These are phyloP conservation scores for Dothidotthia symphoricarpi DNA, from an alignment of 2,329 filamentous ascomycete species.

Conservation along the genomic window DNA sequence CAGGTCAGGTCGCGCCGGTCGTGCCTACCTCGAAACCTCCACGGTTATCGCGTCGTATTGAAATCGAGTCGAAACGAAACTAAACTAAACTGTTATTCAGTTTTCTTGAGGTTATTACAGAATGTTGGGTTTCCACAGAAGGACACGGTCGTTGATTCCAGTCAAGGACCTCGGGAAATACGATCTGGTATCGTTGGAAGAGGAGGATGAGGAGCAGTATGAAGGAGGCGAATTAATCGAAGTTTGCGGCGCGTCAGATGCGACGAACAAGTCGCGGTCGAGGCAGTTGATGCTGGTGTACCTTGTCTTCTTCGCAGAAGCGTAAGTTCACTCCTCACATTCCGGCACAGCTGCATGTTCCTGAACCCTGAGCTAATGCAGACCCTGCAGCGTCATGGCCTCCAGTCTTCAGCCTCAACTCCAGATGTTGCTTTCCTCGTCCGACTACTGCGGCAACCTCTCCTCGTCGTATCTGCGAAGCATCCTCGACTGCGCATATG, in stretches of 20 bases:
- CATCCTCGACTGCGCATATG: slow-evolving; percentile 51
- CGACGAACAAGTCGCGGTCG: slow-evolving; percentile 23
- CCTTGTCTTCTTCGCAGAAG: slow-evolving; percentile 50
- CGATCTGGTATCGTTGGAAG: slow-evolving; percentile 38
- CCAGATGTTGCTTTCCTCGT: slow-evolving; percentile 47
- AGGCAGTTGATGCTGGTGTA: slow-evolving; percentile 47
- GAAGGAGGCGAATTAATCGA: slow-evolving; percentile 34
- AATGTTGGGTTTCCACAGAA: slow-evolving; percentile 48
- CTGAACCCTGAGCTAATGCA: slow-evolving; percentile 10
- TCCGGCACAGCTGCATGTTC: not conserved
- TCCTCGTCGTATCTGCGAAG: slow-evolving; percentile 49
- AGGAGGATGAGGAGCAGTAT: slow-evolving; percentile 26
- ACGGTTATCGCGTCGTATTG: slow-evolving; percentile 14
- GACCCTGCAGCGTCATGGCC: slow-evolving; percentile 44
- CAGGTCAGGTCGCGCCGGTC: slow-evolving; percentile 29
- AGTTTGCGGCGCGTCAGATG: slow-evolving; percentile 14
- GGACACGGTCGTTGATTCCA: slow-evolving; percentile 45
- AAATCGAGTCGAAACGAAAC: slow-evolving; percentile 7
- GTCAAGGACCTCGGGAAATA: slow-evolving; percentile 45
- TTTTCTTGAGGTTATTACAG: slow-evolving; percentile 12
- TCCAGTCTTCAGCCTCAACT: slow-evolving; percentile 51
- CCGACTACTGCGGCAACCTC: slow-evolving; percentile 46
- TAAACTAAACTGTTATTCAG: too few relatives aligned
- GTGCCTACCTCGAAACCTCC: slow-evolving; percentile 14
- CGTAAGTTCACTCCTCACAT: slow-evolving; percentile 28